These are phyloP conservation scores for Diplodia scrobiculata DNA, from an alignment of 2,329 filamentous ascomycete genomes.

Conservation along the genomic window DNA sequence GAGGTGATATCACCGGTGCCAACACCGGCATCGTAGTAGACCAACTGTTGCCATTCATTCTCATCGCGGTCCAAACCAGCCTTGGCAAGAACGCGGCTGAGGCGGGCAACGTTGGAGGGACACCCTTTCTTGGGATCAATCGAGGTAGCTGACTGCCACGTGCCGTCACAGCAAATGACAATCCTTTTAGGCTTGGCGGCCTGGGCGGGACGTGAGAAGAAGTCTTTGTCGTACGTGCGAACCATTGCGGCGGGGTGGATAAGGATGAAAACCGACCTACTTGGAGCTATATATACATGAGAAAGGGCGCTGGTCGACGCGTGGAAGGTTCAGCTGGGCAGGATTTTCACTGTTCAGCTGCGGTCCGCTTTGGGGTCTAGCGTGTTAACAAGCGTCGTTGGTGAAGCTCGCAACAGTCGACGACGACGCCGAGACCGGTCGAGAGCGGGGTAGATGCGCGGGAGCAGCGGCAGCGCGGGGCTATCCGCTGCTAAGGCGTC, in stretches of 20 bases:
- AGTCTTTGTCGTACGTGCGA: slow-evolving; percentile 5
- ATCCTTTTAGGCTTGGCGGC: slow-evolving; percentile 34
- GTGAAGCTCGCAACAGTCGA: not conserved
- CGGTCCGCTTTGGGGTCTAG: not conserved
- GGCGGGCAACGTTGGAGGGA: slow-evolving; percentile 55
- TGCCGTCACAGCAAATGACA: slow-evolving; percentile 42
- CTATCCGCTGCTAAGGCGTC: not conserved
- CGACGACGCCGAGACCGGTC: not conserved
- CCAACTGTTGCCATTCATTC: slow-evolving; percentile 46
- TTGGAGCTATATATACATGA: not conserved
- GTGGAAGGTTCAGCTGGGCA: not conserved
- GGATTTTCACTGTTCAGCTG: not conserved
- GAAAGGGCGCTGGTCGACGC: not conserved
- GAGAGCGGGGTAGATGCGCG: not conserved
- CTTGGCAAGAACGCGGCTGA: slow-evolving; percentile 54
- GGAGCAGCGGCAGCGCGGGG: not conserved
- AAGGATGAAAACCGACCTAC: no score
- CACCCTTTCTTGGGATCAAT: slow-evolving; percentile 35
- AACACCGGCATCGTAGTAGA: slow-evolving; percentile 55
- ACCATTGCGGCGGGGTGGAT: not conserved
- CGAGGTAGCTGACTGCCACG: slow-evolving; percentile 33
- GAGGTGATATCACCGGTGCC: slow-evolving; percentile 38
- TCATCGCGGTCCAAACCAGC: slow-evolving; percentile 51
- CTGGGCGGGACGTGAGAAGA: not conserved
- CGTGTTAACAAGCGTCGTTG: not conserved